Percentiles rank a stretch among this genome's conserved stretches.
Conservation (phyloP, 2,329 filamentous ascomycete species). For the Elsinoe ampelina region DNA sequence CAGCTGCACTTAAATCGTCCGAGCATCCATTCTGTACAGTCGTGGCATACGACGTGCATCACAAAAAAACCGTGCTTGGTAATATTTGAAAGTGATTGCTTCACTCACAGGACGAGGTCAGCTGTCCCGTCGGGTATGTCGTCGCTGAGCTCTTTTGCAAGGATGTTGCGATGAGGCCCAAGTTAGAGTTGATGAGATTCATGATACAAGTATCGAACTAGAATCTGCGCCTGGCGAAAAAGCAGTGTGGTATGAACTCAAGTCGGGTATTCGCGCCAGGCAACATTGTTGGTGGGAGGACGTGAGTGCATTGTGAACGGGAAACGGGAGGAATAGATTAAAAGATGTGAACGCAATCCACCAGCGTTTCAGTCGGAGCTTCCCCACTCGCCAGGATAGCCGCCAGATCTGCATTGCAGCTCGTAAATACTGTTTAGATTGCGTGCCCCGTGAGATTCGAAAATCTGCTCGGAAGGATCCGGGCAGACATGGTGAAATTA, state of each 20-base stretch:
- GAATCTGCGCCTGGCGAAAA: not conserved
- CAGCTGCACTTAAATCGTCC: too few relatives aligned
- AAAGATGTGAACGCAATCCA: not conserved
- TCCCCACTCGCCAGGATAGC: not conserved
- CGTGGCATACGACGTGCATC: too few relatives aligned
- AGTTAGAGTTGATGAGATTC: too few relatives aligned
- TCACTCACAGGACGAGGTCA: too few relatives aligned
- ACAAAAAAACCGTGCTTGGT: too few relatives aligned
- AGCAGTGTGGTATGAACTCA: not conserved
- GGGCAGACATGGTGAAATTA: not conserved
- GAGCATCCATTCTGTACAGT: too few relatives aligned
- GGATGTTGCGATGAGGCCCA: too few relatives aligned
- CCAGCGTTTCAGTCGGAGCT: not conserved
- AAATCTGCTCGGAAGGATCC: not conserved
- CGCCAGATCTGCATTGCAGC: constrained; percentile 9
- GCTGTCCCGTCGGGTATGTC: too few relatives aligned
- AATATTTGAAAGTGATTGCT: too few relatives aligned
- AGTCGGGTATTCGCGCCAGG: too few relatives aligned
- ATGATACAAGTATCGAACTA: too few relatives aligned
- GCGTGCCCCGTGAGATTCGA: not conserved
- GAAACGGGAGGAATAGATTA: constrained; percentile 6
- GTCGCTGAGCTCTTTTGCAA: too few relatives aligned
- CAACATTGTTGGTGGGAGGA: not conserved
- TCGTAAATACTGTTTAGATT: not conserved
- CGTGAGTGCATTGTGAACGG: not conserved